These are phyloP conservation scores for Aspergillus cejpii DNA, from an alignment of 2,329 filamentous ascomycete genomes.

Conservation along the genomic window DNA sequence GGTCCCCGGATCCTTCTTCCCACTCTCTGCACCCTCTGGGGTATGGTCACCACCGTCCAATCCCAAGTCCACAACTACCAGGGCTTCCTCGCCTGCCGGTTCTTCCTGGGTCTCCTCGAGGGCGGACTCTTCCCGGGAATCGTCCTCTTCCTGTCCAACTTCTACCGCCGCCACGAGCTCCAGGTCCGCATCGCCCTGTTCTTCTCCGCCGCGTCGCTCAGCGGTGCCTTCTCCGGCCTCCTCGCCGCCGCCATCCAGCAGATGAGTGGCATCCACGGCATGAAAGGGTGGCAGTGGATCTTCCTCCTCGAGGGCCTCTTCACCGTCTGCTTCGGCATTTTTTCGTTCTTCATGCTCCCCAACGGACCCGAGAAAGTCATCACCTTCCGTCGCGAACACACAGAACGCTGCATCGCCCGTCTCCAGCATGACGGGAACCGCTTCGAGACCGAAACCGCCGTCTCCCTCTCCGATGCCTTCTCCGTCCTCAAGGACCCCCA, in stretches of 20 bases:
- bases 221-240: conserved; percentile 45
- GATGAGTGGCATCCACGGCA: conserved; percentile 39
- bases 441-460: conserved; percentile 7
- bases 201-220: conserved; percentile 24
- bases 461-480: conserved; percentile 6
- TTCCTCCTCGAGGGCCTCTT: conserved; percentile 42
- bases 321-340: conserved; percentile 40
- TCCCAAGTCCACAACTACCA: conserved; percentile 11
- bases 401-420: conserved; percentile 13
- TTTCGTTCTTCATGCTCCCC: conserved; percentile 51
- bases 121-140: conserved; percentile 50
- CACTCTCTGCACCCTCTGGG: conserved; percentile 35
- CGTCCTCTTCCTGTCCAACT: conserved; percentile 17
- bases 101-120: conserved; percentile 56
- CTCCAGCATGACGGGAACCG: conserved; percentile 11
- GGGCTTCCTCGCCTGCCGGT: conserved; percentile 45
- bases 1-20: conserved; percentile 29
- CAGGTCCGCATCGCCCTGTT: conserved; percentile 26
- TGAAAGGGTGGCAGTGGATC: conserved; percentile 30
- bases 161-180: conserved; percentile 27
- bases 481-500: conserved; percentile 11
- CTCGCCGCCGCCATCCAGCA: conserved; percentile 44
- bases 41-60: conserved; percentile 36
- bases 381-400: conserved; percentile 50
- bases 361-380: conserved; percentile 57